phyloP scores from a whole-genome alignment of 768 basidiomycete species.

The Macrolepiota dolichaula region DNA sequence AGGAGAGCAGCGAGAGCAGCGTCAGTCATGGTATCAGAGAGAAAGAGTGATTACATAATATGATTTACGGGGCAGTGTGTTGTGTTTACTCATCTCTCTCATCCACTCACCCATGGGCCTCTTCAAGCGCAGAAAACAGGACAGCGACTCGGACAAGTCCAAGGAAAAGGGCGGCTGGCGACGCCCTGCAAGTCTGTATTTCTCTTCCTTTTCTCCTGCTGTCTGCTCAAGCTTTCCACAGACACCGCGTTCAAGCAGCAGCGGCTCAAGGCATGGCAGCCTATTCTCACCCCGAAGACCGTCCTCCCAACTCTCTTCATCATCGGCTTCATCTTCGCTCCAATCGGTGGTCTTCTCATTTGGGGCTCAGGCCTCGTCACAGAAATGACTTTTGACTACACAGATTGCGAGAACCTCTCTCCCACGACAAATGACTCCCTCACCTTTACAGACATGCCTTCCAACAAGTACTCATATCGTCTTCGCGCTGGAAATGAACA shows the following conservation, averaged over 20 bases:
- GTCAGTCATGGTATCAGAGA: constrained; percentile 50
- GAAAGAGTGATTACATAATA: constrained; percentile 17
- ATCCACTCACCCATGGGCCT: constrained; percentile 42
- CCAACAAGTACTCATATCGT: constrained; percentile 63
- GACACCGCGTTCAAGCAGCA: constrained; percentile 99
- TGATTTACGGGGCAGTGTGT: neutral
- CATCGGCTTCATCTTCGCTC: constrained; percentile 91
- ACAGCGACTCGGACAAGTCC: constrained; percentile 37
- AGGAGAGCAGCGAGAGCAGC: constrained; percentile 42
- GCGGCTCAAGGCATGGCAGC: constrained; percentile 99
- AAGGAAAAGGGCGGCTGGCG: constrained; percentile 88
- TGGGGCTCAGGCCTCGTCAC: constrained; percentile 85
- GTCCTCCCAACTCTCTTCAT: constrained; percentile 96
- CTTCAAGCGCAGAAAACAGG: constrained; percentile 53
- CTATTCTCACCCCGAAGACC: constrained; percentile 96
- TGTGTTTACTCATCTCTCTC: constrained; percentile 1
- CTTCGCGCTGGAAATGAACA: constrained; percentile 52
- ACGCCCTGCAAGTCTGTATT: constrained; percentile 73
- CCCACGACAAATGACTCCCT: constrained; percentile 36
- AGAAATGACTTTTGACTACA: constrained; percentile 95
- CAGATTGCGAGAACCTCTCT: constrained; percentile 74
- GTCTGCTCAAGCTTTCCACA: constrained; percentile 28
- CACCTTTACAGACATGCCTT: constrained; percentile 52
- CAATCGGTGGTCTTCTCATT: constrained; percentile 91
- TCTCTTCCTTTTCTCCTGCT: constrained; percentile 7